Conservation (phyloP, 345 rosid genomes). For the Viola odorata region DNA sequence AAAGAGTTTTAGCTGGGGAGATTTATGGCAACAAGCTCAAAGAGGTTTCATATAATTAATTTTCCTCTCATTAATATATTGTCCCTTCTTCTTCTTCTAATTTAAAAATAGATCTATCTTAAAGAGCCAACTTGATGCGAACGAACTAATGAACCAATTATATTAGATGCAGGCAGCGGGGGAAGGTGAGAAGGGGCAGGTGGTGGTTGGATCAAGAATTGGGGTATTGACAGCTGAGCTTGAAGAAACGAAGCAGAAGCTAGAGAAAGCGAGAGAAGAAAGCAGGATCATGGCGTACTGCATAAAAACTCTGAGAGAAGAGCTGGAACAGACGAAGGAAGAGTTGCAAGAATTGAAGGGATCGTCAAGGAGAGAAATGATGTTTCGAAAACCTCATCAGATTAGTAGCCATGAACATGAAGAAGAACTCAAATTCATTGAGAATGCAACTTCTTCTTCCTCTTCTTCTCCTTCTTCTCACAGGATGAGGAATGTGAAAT, state of each 20-base stretch:
- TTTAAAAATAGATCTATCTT: no score
- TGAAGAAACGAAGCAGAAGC: slow-evolving; percentile 45
- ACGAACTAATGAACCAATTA: neutral
- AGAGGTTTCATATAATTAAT: slow-evolving; percentile 8
- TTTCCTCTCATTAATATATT: neutral
- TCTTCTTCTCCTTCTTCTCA: neutral
- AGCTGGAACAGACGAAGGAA: slow-evolving; percentile 39
- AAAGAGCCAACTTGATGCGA: no score
- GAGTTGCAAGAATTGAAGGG: slow-evolving; percentile 36
- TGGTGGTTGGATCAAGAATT: slow-evolving; percentile 22
- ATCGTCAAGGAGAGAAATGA: neutral
- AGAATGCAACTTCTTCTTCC: slow-evolving; percentile 16
- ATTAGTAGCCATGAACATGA: slow-evolving; percentile 35
- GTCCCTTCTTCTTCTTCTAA: neutral
- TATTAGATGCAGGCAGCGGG: slow-evolving; percentile 21
- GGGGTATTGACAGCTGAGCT: slow-evolving; percentile 43
- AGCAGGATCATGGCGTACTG: slow-evolving; percentile 26
- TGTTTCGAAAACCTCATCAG: slow-evolving; percentile 20
- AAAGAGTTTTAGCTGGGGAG: slow-evolving; percentile 20
- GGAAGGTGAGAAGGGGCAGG: slow-evolving; percentile 18
- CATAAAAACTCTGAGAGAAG: slow-evolving; percentile 38
- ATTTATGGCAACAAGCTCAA: slow-evolving; percentile 26
- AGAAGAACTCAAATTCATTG: slow-evolving; percentile 42
- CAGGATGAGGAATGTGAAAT: slow-evolving; percentile 20
- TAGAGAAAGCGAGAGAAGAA: slow-evolving; percentile 40